Conservation (phyloP, 1,284 basidiomycete species). For the Moniliophthora roreri region DNA sequence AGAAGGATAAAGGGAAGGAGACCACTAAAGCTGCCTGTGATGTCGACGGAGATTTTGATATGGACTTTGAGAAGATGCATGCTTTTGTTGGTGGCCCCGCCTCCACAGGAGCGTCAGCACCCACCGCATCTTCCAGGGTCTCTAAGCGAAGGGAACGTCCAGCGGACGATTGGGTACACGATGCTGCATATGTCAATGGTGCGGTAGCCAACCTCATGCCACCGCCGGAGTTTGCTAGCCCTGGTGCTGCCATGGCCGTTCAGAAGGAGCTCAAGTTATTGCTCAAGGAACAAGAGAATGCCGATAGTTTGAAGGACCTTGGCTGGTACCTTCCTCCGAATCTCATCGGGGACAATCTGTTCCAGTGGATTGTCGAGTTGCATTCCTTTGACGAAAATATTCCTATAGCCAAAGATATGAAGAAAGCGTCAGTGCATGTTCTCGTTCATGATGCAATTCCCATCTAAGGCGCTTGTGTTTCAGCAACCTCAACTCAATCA, state of each 20-base stretch:
- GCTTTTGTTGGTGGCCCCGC: neutral
- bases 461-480: constrained; percentile 11
- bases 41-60: constrained; percentile 19
- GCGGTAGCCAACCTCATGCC: constrained; percentile 47
- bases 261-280: constrained; percentile 54
- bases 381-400: constrained; percentile 59
- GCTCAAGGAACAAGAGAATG: constrained; percentile 54
- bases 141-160: constrained; percentile 22
- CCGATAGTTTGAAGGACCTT: constrained; percentile 46
- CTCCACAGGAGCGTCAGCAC: neutral
- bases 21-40: neutral
- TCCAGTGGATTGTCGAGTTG: constrained; percentile 68
- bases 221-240: constrained; percentile 50
- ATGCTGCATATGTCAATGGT: constrained; percentile 45
- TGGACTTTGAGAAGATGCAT: constrained; percentile 13
- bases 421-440: constrained; percentile 37
- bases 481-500: constrained; percentile 54
- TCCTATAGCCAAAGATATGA: constrained; percentile 56
- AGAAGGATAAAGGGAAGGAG: constrained; percentile 1
- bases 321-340: constrained; percentile 66
- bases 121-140: constrained; percentile 4
- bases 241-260: constrained; percentile 50
- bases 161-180: constrained; percentile 52
- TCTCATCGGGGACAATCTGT: constrained; percentile 59
- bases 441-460: constrained; percentile 1